Evolutionary conservation across 176 grass and related monocot species (phyloP), one percentile per base, ranked within the genome.

Genomic region (Triticum aestivum): DNA sequence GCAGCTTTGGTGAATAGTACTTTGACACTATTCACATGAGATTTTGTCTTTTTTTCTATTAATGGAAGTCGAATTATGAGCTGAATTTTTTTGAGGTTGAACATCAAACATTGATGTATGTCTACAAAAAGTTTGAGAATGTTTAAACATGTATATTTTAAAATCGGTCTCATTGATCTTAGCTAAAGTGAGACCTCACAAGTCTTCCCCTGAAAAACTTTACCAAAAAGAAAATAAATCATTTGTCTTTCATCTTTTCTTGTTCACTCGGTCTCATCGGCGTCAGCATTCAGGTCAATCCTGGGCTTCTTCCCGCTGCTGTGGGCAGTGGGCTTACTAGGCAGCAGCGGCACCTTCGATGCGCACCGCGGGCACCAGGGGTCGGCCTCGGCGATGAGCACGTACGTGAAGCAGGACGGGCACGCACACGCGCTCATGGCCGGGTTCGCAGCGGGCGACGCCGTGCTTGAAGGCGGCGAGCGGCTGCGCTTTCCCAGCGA

Each of bases 361-460:
- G 84, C 30, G 70, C 93, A 95, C 4, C 93, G 93, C 17, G 93
- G 93, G 90, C 93, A 95, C 8, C 83, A 69, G 2, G 90, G 93
- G 75, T 90, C 71, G 0, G 6, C 69, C 44, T 83, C 84, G 21
- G 83, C 24, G 69, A 92, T 86, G 68, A 95, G 90, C 79, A 95
- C 90, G 44, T 95, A 95, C 1, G 88, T 92, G 52, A 95, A 88
- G 90, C 93, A 95, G 75, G 90, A 82, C 12, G 90, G 70, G 80
- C 93, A 95, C 3, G 90, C 90, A 32, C 86, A 79, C 4, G 88
- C 87, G 14, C 81, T 62, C 89, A 89, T 83, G 45, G 18, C 18
- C 21, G 73, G 77, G 42, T 18, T 58, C 78, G 61, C 81, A 0
- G 15, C 51, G 7, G 77, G 34, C 12, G 7, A 13, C 39, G 33